A percentile compares a stretch with the other conserved stretches of the same genome.
These are phyloP conservation scores for Candida sithepensis DNA, from an alignment of 805 yeast species.

Conservation along the genomic window DNA sequence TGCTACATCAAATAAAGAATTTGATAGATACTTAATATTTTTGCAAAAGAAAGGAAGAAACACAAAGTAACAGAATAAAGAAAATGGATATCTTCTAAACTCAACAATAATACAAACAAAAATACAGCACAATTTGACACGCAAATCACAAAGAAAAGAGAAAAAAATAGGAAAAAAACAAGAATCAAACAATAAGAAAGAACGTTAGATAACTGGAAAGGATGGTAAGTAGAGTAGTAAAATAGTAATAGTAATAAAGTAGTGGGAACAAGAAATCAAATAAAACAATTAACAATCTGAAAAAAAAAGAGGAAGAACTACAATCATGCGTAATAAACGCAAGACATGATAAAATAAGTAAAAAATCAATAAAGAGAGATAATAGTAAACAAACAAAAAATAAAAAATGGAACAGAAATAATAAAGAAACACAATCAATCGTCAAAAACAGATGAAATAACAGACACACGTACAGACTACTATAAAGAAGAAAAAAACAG, in stretches of 20 bases:
- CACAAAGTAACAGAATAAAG: background rate
- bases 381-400: background rate
- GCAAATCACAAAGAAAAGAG: background rate
- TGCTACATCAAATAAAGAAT: too few relatives aligned
- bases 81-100: background rate
- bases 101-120: background rate
- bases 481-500: slow-evolving; percentile 1
- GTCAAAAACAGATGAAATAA: background rate
- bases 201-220: background rate
- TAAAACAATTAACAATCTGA: background rate
- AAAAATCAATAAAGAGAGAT: background rate
- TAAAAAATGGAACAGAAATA: background rate
- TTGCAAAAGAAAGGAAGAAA: background rate
- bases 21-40: background rate
- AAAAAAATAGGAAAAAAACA: background rate
- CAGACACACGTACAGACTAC: background rate
- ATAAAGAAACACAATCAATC: background rate
- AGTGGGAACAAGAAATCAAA: background rate
- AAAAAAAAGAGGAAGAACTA: background rate
- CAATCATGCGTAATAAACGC: background rate
- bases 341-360: background rate
- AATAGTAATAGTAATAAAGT: background rate
- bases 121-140: background rate
- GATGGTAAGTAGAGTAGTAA: background rate
- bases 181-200: background rate